phyloP scores from a whole-genome alignment of 257 asterid genomes.

The Fraxinus cuspidata region DNA sequence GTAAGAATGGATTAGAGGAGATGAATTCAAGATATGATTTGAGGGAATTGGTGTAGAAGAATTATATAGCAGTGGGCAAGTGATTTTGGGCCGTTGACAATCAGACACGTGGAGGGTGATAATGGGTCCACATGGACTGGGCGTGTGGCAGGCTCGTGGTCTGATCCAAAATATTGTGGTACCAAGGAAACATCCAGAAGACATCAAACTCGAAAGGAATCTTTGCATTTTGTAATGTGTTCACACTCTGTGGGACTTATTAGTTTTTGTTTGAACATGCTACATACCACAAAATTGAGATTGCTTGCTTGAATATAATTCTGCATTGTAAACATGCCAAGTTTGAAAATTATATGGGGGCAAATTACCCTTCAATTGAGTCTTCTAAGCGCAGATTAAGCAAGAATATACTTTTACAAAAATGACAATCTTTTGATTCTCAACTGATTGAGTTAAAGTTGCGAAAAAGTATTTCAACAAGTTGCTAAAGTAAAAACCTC shows the following conservation, averaged over 20 bases:
- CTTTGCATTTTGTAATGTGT: slow-evolving; percentile 8
- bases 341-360: background rate
- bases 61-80: slow-evolving; percentile 19
- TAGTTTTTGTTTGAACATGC: background rate
- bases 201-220: slow-evolving; percentile 25
- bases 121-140: slow-evolving; percentile 20
- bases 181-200: slow-evolving; percentile 17
- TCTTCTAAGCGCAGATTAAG: background rate
- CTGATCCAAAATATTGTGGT: slow-evolving; percentile 36
- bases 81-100: slow-evolving; percentile 28
- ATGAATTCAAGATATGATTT: background rate
- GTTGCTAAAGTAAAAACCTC: too few species aligned
- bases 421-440: background rate
- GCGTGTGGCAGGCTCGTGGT: slow-evolving; percentile 60
- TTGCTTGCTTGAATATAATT: background rate
- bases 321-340: background rate
- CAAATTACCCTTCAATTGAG: background rate
- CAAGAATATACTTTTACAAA: background rate
- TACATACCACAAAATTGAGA: background rate
- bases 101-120: slow-evolving; percentile 27
- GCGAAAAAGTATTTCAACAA: background rate
- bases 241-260: slow-evolving; percentile 36
- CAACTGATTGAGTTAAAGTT: background rate
- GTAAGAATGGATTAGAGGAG: background rate
- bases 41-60: background rate